These are phyloP conservation scores for Teunomyces cretensis DNA, from an alignment of 805 yeast species.

Conservation along the genomic window DNA sequence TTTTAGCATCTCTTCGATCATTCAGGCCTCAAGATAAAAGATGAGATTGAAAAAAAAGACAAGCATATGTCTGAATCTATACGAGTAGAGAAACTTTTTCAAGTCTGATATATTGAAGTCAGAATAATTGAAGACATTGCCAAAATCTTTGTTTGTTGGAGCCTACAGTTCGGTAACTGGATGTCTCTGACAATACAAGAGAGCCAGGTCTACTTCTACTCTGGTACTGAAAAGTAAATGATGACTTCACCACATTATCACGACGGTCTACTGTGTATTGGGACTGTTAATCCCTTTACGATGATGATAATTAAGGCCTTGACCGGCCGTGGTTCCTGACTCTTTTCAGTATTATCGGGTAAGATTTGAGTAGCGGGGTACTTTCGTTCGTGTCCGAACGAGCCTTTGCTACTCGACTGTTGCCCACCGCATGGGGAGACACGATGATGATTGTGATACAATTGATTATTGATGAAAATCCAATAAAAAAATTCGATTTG, in stretches of 20 bases:
- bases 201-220: background rate
- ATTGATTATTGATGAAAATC: conserved; percentile 21
- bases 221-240: conserved; percentile 29
- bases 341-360: conserved; percentile 4
- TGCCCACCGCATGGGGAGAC: conserved; percentile 7
- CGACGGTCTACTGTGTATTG: conserved; percentile 53
- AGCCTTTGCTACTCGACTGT: conserved; percentile 3
- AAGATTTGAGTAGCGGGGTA: background rate
- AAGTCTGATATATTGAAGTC: conserved; percentile 39
- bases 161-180: conserved; percentile 11
- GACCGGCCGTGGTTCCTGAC: conserved; percentile 55
- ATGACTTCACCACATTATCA: conserved; percentile 47
- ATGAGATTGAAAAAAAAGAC: conserved; percentile 80
- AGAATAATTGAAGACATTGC: conserved; percentile 22
- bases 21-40: conserved; percentile 38
- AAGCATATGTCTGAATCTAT: conserved; percentile 97
- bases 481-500: conserved; percentile 33
- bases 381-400: conserved; percentile 1
- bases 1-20: conserved; percentile 13
- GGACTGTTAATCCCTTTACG: conserved; percentile 44
- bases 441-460: conserved; percentile 16
- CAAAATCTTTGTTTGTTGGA: conserved; percentile 17
- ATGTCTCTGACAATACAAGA: conserved; percentile 8
- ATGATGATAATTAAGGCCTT: conserved; percentile 48
- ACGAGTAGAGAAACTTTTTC: conserved; percentile 60